Percentiles rank a stretch among this genome's conserved stretches.
phyloP scores from a whole-genome alignment of 441 rosid genomes.

The Populus tomentosa region DNA sequence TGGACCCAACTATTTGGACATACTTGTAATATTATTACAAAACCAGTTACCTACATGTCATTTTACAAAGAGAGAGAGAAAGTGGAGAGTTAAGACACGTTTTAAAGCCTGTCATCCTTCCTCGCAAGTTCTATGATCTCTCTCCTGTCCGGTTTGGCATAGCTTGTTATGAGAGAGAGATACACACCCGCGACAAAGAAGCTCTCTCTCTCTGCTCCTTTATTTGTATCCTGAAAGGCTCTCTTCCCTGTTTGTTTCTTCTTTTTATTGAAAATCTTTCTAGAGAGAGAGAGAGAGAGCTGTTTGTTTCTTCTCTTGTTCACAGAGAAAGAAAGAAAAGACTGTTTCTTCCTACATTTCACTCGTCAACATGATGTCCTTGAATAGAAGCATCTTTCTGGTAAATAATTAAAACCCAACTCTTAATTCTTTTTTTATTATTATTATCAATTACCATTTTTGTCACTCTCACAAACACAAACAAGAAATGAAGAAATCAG shows the following conservation, averaged over 20 bases:
- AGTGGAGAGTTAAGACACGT: constrained; percentile 20
- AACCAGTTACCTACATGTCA: constrained; percentile 19
- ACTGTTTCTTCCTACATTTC: constrained; percentile 22
- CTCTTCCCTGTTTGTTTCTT: neutral
- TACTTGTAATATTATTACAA: constrained; percentile 14
- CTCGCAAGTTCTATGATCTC: neutral
- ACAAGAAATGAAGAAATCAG: neutral
- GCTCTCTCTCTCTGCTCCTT: neutral
- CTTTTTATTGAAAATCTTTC: neutral
- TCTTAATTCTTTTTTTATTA: neutral
- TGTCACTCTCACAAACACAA: neutral
- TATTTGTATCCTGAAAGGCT: neutral
- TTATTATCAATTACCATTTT: neutral
- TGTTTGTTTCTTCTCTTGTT: neutral
- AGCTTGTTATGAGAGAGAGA: too few species aligned
- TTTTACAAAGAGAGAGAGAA: constrained; percentile 11
- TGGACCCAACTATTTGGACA: constrained; percentile 8
- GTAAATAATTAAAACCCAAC: constrained; percentile 42
- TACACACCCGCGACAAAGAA: too few species aligned
- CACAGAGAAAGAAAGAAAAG: neutral
- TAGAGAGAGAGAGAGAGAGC: neutral
- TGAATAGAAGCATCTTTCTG: constrained; percentile 42
- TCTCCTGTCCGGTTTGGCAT: neutral
- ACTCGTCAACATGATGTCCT: constrained; percentile 57
- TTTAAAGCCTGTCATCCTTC: constrained; percentile 14